Conservation (phyloP, 192 early-diverging fungal genomes). For the Rhizoclosmatium globosum region DNA sequence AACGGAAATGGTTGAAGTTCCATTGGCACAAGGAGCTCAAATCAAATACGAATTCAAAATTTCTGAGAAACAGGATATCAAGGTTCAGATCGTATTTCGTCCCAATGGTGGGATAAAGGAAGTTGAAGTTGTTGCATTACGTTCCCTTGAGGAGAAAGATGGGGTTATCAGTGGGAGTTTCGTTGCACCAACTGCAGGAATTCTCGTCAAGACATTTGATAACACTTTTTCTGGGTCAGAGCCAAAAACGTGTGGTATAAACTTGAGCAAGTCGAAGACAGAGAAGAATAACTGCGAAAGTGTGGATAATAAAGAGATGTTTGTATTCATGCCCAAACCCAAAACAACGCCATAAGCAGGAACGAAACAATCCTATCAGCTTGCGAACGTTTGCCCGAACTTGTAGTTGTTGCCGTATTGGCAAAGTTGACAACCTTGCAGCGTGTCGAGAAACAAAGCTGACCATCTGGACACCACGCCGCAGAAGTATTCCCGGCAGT, state of each 20-base stretch:
- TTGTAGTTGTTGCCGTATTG: too few species aligned
- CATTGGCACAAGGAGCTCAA: not conserved
- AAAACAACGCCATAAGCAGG: too few species aligned
- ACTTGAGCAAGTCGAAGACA: not conserved
- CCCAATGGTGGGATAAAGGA: not conserved
- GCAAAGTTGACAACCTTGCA: too few species aligned
- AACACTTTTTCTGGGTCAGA: not conserved
- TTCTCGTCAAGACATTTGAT: not conserved
- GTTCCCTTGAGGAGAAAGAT: not conserved
- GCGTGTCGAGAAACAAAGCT: too few species aligned
- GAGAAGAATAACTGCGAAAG: not conserved
- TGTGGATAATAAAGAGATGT: not conserved
- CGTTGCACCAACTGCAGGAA: not conserved
- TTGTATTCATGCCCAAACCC: too few species aligned
- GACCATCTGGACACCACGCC: too few species aligned
- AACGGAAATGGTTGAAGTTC: not conserved
- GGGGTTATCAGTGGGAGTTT: not conserved
- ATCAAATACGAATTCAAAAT: not conserved
- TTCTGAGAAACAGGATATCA: slow-evolving; percentile 4
- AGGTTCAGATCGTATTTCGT: not conserved
- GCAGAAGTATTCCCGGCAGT: too few species aligned
- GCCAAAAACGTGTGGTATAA: slow-evolving; percentile 1
- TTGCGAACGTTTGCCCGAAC: too few species aligned
- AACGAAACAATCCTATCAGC: too few species aligned
- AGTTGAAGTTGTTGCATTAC: not conserved